Evolutionary conservation across 1,284 basidiomycete genomes (phyloP), one percentile per base, ranked within the genome.

Genomic region (Neonothopanus nambi): DNA sequence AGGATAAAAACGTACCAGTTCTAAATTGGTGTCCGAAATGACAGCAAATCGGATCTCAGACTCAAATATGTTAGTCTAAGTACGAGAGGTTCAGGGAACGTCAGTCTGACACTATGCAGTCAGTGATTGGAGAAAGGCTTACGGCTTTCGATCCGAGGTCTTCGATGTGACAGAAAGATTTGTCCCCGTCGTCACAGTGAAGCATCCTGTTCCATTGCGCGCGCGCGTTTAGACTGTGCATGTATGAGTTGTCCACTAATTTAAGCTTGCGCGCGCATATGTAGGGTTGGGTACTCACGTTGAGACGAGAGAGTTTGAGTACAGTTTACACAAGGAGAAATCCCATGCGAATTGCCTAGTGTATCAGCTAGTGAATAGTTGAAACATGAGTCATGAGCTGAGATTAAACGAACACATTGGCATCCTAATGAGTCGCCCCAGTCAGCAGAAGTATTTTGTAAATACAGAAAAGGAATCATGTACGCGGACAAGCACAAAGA

Each of bases 321-420:
- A 48, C 4, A 48, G 33, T 26, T 48, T 48, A 17, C 36, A 36
- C 36, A 48, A 38, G n/a, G 47, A 48, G 39, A 48, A 48, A 26
- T 48, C 47, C 47, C 47, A 48, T 11, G 26, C 26, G 36, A 48
- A 48, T 37, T 48, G 47, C 5, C 41, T 42, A 13, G 17, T 23
- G 8, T 40, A 17, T 42, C 18, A 42, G 41, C 20, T 15, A 23
- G 41, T 23, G 2, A 42, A 20, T 15, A 21, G 12, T 13, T 42
- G 21, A 21, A 1, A 20, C 5, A 17, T 5, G 38, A 17, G 20
- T 17, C 38, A 23, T 42, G 26, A 13, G 38, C 9, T 48, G 47
- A 38, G 9, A 38, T 20, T 37, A 7, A 13, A 46, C 15, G n/a
- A 17, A 15, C n/a, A n/a, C 28, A 9, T 28, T 18, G 30, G 44